Conservation (phyloP, 352 stramenopile genomes). For the Pilasporangium apinafurcum region DNA sequence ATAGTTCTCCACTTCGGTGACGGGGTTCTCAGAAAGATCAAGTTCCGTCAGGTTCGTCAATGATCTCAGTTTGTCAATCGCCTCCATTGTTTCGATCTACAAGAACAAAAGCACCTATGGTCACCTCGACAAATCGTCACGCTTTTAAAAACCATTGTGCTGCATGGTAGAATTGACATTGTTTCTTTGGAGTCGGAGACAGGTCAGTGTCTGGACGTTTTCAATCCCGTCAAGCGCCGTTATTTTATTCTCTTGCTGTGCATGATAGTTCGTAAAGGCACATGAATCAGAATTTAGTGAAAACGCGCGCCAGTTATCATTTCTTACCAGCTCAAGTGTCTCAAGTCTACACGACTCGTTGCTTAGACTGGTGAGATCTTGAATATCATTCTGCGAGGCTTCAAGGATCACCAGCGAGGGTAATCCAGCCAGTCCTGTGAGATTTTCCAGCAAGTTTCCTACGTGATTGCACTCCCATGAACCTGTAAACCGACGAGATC, state of each 20-base stretch:
- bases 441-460: conserved; percentile 47
- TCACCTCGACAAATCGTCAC: not conserved
- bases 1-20: conserved; percentile 53
- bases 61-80: conserved; percentile 31
- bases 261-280: too few relatives aligned
- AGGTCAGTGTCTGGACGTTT: conserved; percentile 26
- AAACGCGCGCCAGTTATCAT: not conserved
- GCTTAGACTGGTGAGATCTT: conserved; percentile 28
- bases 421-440: conserved; percentile 37
- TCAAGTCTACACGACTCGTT: conserved; percentile 42
- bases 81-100: conserved; percentile 48
- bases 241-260: conserved; percentile 75
- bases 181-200: conserved; percentile 52
- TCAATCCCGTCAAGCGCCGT: conserved; percentile 47
- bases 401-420: conserved; percentile 49
- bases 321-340: conserved; percentile 39
- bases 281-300: not conserved
- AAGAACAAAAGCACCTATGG: not conserved
- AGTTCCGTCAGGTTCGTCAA: conserved; percentile 37
- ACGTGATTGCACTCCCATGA: not conserved
- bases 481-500: not conserved
- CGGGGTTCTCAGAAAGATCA: conserved; percentile 42
- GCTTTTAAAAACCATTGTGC: not conserved
- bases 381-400: conserved; percentile 42
- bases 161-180: conserved; percentile 20